phyloP scores from a whole-genome alignment of 306 rosid genomes.

The Vicia villosa region DNA sequence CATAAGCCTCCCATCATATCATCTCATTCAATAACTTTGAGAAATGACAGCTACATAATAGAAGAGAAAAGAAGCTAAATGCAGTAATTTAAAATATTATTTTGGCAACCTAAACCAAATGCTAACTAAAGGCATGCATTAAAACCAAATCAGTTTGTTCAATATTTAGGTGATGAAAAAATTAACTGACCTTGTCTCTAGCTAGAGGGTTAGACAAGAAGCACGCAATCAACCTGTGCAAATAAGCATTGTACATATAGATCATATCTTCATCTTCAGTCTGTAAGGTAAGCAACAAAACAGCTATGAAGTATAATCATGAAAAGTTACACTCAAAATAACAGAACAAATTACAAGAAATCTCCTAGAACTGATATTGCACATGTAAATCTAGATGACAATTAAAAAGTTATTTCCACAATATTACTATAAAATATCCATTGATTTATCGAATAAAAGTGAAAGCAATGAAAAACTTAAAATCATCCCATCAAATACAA shows the following conservation, averaged over 20 bases:
- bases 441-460: background rate
- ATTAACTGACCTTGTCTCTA: conserved; percentile 83
- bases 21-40: background rate
- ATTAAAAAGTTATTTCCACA: background rate
- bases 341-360: background rate
- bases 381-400: conserved; percentile 12
- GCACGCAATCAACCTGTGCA: conserved; percentile 85
- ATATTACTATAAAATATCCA: conserved; percentile 17
- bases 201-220: conserved; percentile 89
- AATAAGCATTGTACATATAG: conserved; percentile 92
- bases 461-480: conserved; percentile 10
- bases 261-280: conserved; percentile 95
- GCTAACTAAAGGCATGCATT: conserved; percentile 10
- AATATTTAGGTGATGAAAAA: background rate
- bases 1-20: background rate
- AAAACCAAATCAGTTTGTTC: conserved; percentile 25
- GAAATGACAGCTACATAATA: conserved; percentile 12
- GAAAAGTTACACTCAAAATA: conserved; percentile 29
- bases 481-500: background rate
- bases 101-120: conserved; percentile 17
- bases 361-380: conserved; percentile 16
- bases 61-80: conserved; percentile 17
- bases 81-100: conserved; percentile 23
- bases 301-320: conserved; percentile 29
- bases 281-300: conserved; percentile 49